Base-by-base conservation (phyloP, 106 monocot species). In the Acorus calamus region DNA sequence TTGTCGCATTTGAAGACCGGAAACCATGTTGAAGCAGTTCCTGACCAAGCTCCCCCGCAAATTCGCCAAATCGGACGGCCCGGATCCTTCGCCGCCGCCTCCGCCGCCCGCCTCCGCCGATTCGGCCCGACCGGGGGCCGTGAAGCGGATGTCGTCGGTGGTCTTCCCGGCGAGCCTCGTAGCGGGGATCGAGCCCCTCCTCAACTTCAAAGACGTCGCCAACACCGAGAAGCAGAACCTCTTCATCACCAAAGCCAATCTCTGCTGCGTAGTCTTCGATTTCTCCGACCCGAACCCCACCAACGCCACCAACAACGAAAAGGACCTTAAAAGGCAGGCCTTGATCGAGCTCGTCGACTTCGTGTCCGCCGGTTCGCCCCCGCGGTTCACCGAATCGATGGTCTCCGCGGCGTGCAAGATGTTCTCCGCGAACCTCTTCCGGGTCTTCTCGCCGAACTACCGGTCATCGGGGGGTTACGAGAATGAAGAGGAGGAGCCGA, bases 11-110 rank as follows among this genome's bases (percentile, higher is more conserved):
- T 43, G 46, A 42, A 42, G 48, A 53, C 28, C 52, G 52, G 43
- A 8, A 65, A 74, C 70, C 14, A 92, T 92, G 92, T 92, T 81
- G 84, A 92, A 92, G 75, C 84, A 85, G 66, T 76, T 92, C 13
- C 78, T 92, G 2, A 80, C 59, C 76, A 92, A 84, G 80, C 71
- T 88, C 50, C 85, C 83, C 7, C 67, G 73, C 14, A 82, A 82
- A 51, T 76, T 79, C 14, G 78, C 77, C 11, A 88, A 78, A 76
- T 72, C 76, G 3, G 73, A 69, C 14, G 45, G 8, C 6, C 47
- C 73, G 2, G 57, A 65, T 58, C 45, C 73, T 43, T 4, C 45
- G 72, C 42, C 6, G 46, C 66, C 45, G 60, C 49, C 44, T 70
- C 71, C 11, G 71, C 68, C 11, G 56, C 14, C 66, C 11, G 51